Conservation (phyloP, 2,329 filamentous ascomycete genomes). For the Microdochium paspali region DNA sequence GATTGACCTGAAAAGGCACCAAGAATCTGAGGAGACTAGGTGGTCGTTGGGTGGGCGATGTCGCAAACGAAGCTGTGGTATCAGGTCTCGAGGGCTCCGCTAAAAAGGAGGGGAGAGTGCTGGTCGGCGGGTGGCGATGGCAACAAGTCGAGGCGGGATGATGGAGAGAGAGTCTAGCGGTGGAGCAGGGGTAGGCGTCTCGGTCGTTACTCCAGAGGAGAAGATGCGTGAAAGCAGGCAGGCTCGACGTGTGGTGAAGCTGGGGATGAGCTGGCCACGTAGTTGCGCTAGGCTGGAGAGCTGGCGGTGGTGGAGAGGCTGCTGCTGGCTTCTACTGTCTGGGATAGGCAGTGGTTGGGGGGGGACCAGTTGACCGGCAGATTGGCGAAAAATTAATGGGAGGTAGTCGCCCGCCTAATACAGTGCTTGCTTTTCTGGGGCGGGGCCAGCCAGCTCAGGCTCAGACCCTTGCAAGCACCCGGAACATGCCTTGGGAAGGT, state of each 20-base stretch:
- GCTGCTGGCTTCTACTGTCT: neutral
- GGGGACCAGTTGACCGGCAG: too few relatives aligned
- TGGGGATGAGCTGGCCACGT: slow-evolving; percentile 1
- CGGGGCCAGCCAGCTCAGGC: too few relatives aligned
- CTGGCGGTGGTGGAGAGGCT: neutral
- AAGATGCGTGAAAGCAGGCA: neutral
- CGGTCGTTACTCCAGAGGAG: neutral
- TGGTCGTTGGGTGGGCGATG: neutral
- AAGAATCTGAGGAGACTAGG: neutral
- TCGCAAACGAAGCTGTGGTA: neutral
- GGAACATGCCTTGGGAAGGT: too few relatives aligned
- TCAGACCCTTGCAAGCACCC: too few relatives aligned
- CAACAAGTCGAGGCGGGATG: neutral
- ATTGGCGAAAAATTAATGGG: too few relatives aligned
- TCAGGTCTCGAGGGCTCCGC: neutral
- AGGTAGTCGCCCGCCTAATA: too few relatives aligned
- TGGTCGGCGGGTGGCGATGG: neutral
- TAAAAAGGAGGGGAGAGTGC: neutral
- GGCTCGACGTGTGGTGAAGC: neutral
- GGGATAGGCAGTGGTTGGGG: too few relatives aligned
- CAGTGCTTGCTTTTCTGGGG: too few relatives aligned
- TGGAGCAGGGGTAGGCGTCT: neutral
- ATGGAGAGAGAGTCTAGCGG: neutral
- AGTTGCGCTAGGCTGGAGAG: neutral
- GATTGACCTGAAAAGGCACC: neutral